phyloP scores from a whole-genome alignment of 2,329 filamentous ascomycete species.

The Amauroascus verrucosus region DNA sequence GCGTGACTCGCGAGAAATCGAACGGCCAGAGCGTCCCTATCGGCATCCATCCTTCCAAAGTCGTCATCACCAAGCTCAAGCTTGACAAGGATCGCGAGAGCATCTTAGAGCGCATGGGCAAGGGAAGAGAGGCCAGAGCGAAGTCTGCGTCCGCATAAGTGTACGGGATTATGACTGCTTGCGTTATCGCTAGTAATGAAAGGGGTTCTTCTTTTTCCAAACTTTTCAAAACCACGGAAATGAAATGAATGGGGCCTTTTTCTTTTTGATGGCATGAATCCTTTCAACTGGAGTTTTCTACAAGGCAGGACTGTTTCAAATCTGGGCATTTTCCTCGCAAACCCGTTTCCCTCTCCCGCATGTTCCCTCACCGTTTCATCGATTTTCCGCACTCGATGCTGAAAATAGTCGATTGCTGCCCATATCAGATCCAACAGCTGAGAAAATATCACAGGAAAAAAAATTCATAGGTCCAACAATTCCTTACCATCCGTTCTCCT shows the following conservation, averaged over 20 bases:
- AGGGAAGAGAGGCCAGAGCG: slow-evolving; percentile 36
- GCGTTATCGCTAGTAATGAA: slow-evolving; percentile 7
- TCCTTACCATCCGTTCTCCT: not conserved
- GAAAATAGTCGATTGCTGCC: slow-evolving; percentile 10
- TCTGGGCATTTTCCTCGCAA: slow-evolving; percentile 6
- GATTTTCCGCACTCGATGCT: slow-evolving; percentile 8
- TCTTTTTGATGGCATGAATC: slow-evolving; percentile 11
- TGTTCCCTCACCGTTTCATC: not conserved
- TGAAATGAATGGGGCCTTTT: slow-evolving; percentile 11
- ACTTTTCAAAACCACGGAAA: not conserved
- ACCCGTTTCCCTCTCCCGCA: slow-evolving; percentile 1
- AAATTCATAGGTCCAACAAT: slow-evolving; percentile 6
- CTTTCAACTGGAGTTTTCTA: slow-evolving; percentile 10
- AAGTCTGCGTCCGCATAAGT: slow-evolving; percentile 10
- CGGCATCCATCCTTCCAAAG: slow-evolving; percentile 91
- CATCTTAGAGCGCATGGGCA: slow-evolving; percentile 39
- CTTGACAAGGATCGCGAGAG: slow-evolving; percentile 50
- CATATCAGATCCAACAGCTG: slow-evolving; percentile 6
- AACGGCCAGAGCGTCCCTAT: slow-evolving; percentile 93
- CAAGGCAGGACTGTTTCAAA: slow-evolving; percentile 4
- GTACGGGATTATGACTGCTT: not conserved
- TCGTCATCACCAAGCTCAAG: slow-evolving; percentile 98
- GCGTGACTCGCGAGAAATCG: slow-evolving; percentile 92
- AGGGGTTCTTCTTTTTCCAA: slow-evolving; percentile 2
- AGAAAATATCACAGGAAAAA: slow-evolving; percentile 7